phyloP scores from a whole-genome alignment of 306 rosid species.

The Sicyos baderoa region DNA sequence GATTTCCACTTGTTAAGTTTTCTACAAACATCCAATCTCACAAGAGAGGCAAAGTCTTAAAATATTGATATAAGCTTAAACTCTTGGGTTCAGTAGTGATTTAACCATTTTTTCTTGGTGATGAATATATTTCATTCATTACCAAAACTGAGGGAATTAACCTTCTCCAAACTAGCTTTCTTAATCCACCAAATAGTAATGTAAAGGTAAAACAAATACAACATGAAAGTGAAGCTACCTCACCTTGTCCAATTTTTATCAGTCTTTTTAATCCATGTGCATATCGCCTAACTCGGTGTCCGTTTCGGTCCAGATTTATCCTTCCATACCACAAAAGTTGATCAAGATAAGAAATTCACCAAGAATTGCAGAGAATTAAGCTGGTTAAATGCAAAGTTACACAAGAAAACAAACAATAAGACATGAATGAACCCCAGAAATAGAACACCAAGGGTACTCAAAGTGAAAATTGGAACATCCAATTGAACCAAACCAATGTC shows the following conservation, averaged over 20 bases:
- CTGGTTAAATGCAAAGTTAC: constrained; percentile 6
- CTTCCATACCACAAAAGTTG: constrained; percentile 37
- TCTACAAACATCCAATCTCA: too few species aligned
- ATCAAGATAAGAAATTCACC: constrained; percentile 10
- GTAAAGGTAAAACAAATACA: constrained; percentile 4
- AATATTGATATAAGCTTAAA: too few species aligned
- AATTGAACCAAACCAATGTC: constrained; percentile 14
- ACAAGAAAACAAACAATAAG: constrained; percentile 12
- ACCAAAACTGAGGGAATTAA: constrained; percentile 6
- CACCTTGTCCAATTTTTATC: constrained; percentile 89
- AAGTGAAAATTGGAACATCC: constrained; percentile 8
- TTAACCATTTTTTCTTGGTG: neutral
- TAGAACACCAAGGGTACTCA: neutral
- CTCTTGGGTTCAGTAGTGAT: too few species aligned
- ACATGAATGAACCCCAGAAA: neutral
- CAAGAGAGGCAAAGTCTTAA: too few species aligned
- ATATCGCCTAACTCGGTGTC: constrained; percentile 71
- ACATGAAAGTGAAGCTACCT: constrained; percentile 8
- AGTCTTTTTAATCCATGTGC: constrained; percentile 67
- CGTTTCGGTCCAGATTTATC: constrained; percentile 67
- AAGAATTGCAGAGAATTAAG: constrained; percentile 19
- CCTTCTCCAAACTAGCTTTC: constrained; percentile 7
- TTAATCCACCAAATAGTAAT: neutral
- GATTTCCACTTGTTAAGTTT: too few species aligned
- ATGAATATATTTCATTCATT: neutral